Conservation (phyloP, 306 rosid genomes). For the Ceratonia siliqua region DNA sequence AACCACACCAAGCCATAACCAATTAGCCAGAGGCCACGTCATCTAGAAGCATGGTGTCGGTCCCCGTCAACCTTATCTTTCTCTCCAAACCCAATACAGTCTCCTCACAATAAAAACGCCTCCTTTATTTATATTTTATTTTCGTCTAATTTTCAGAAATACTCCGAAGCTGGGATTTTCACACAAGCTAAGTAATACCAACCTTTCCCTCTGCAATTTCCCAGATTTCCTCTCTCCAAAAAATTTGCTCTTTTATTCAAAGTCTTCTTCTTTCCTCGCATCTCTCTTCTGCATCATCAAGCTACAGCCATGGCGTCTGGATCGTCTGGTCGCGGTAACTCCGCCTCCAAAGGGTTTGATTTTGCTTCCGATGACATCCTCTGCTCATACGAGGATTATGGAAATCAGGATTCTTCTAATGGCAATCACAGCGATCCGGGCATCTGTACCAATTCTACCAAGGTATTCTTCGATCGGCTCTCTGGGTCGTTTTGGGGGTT, state of each 20-base stretch:
- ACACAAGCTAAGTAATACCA: conserved; percentile 32
- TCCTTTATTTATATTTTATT: neutral
- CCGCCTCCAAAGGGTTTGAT: conserved; percentile 78
- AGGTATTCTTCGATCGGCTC: conserved; percentile 41
- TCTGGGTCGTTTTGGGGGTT: conserved; percentile 22
- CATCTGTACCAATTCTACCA: conserved; percentile 45
- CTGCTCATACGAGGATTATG: conserved; percentile 84
- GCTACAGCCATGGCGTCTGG: conserved; percentile 81
- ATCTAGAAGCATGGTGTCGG: conserved; percentile 44
- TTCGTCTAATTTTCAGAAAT: neutral
- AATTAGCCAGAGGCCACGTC: neutral
- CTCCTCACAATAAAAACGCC: conserved; percentile 1
- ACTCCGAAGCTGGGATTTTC: conserved; percentile 44
- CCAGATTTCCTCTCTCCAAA: conserved; percentile 29
- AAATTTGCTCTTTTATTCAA: neutral
- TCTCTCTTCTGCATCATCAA: conserved; percentile 28
- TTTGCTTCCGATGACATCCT: conserved; percentile 90
- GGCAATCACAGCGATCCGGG: conserved; percentile 70
- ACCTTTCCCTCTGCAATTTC: neutral
- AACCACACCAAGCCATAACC: neutral
- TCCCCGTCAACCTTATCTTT: conserved; percentile 51
- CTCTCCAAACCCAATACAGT: conserved; percentile 16
- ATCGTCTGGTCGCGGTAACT: conserved; percentile 73
- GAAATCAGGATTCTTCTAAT: conserved; percentile 65
- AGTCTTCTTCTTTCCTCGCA: no score